A percentile compares a stretch with the other conserved stretches of the same genome.
Conservation (phyloP, 306 rosid species). For the Glycyrrhiza uralensis region DNA sequence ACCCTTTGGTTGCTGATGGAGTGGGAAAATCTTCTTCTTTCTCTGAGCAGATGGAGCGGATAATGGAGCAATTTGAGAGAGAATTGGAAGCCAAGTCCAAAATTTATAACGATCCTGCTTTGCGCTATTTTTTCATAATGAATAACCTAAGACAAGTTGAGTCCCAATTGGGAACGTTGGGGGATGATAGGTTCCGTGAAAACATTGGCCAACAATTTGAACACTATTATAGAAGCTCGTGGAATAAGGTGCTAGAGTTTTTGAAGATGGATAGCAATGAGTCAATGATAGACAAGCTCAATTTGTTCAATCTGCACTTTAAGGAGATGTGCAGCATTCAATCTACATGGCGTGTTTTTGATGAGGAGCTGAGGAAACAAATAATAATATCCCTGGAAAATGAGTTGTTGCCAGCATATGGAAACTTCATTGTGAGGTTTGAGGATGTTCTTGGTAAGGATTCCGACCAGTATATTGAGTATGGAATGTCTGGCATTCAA, state of each 20-base stretch:
- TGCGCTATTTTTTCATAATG: slow-evolving; percentile 59
- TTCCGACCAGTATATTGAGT: slow-evolving; percentile 40
- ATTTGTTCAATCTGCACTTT: slow-evolving; percentile 23
- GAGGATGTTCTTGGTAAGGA: slow-evolving; percentile 43
- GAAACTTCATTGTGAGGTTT: slow-evolving; percentile 47
- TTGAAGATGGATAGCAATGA: slow-evolving; percentile 46
- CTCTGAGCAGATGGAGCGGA: slow-evolving; percentile 51
- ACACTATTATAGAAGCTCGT: slow-evolving; percentile 53
- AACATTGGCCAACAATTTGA: slow-evolving; percentile 39
- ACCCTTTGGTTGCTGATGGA: slow-evolving; percentile 33
- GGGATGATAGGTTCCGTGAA: slow-evolving; percentile 45
- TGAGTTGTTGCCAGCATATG: slow-evolving; percentile 54
- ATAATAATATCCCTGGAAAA: slow-evolving; percentile 41
- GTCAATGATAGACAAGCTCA: slow-evolving; percentile 56
- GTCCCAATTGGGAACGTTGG: slow-evolving; percentile 38
- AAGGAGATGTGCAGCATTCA: neutral
- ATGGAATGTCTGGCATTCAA: slow-evolving; percentile 38
- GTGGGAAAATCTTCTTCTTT: slow-evolving; percentile 25
- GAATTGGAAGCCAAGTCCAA: slow-evolving; percentile 64
- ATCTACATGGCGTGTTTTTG: slow-evolving; percentile 14
- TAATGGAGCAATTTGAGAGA: slow-evolving; percentile 60
- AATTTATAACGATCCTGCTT: slow-evolving; percentile 47
- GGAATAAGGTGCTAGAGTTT: slow-evolving; percentile 46
- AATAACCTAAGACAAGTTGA: slow-evolving; percentile 42
- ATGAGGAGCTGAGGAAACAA: slow-evolving; percentile 53